Evolutionary conservation across 2,329 filamentous ascomycete species (phyloP).

Genomic region (Capronia americana): DNA sequence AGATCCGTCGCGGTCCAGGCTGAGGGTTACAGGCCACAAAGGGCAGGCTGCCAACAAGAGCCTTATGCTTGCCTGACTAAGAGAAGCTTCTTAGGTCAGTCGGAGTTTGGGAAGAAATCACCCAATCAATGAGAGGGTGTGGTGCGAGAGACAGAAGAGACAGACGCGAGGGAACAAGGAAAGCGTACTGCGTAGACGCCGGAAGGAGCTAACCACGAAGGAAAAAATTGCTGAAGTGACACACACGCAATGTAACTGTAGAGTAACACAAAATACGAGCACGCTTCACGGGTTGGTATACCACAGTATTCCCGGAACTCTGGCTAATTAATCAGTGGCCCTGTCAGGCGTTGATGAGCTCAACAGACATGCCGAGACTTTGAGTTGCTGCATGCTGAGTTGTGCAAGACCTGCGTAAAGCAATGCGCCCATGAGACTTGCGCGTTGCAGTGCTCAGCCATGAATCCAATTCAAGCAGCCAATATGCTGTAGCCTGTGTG

Average conservation of each 20-base stretch:
- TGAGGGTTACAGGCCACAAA: neutral
- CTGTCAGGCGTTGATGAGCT: neutral
- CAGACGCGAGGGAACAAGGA: neutral
- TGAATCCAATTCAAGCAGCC: neutral
- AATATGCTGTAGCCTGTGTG: neutral
- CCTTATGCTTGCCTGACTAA: slow-evolving; percentile 17
- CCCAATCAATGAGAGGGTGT: neutral
- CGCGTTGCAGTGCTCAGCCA: neutral
- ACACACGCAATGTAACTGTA: slow-evolving; percentile 16
- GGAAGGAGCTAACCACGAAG: neutral
- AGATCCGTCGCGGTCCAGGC: neutral
- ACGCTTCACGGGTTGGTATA: neutral
- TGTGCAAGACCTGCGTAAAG: neutral
- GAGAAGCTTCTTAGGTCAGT: neutral
- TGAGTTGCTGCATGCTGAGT: neutral
- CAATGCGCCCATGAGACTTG: neutral
- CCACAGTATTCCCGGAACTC: slow-evolving; percentile 13
- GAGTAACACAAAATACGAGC: slow-evolving; percentile 3
- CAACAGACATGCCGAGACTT: neutral
- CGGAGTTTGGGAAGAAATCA: neutral
- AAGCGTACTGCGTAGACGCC: neutral
- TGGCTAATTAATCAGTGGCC: slow-evolving; percentile 12
- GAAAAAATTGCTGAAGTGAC: neutral
- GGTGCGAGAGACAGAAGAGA: neutral
- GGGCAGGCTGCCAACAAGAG: neutral